A percentile compares a stretch with the other conserved stretches of the same genome.
Conservation (phyloP, 768 basidiomycete species). For the Lanmaoa pseudosensibilis region DNA sequence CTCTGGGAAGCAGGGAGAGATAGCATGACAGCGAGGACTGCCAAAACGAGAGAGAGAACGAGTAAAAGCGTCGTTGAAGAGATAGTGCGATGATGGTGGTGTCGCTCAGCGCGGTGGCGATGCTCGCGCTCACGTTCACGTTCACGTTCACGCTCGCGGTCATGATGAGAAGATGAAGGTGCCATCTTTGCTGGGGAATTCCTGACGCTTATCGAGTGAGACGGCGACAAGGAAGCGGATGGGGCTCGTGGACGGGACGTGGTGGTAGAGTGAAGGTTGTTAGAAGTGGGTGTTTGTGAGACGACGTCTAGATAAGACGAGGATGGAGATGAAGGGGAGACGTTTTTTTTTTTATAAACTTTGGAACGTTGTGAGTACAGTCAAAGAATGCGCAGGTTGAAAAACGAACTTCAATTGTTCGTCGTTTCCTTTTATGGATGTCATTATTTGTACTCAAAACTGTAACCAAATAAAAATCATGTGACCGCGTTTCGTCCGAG, state of each 20-base stretch:
- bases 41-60: slow-evolving; percentile 80
- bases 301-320: slow-evolving; percentile 23
- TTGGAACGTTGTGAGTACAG: not conserved
- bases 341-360: slow-evolving; percentile 13
- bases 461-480: slow-evolving; percentile 32
- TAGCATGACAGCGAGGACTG: slow-evolving; percentile 89
- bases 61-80: slow-evolving; percentile 88
- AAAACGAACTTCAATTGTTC: slow-evolving; percentile 31
- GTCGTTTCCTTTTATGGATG: slow-evolving; percentile 23
- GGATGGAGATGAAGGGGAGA: slow-evolving; percentile 9
- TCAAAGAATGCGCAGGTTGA: slow-evolving; percentile 25
- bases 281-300: not conserved
- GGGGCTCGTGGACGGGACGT: slow-evolving; percentile 69
- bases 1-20: slow-evolving; percentile 66
- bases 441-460: slow-evolving; percentile 30
- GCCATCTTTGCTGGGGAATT: slow-evolving; percentile 61
- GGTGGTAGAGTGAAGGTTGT: slow-evolving; percentile 37
- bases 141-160: slow-evolving; percentile 53
- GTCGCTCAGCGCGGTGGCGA: slow-evolving; percentile 60
- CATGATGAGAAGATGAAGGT: slow-evolving; percentile 78
- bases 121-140: slow-evolving; percentile 54
- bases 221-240: slow-evolving; percentile 76
- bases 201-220: slow-evolving; percentile 59
- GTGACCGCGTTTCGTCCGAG: slow-evolving; percentile 31
- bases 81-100: slow-evolving; percentile 81